These are phyloP conservation scores for Lunasporangiospora selenospora DNA, from an alignment of 192 early-diverging fungal species.

Conservation along the genomic window DNA sequence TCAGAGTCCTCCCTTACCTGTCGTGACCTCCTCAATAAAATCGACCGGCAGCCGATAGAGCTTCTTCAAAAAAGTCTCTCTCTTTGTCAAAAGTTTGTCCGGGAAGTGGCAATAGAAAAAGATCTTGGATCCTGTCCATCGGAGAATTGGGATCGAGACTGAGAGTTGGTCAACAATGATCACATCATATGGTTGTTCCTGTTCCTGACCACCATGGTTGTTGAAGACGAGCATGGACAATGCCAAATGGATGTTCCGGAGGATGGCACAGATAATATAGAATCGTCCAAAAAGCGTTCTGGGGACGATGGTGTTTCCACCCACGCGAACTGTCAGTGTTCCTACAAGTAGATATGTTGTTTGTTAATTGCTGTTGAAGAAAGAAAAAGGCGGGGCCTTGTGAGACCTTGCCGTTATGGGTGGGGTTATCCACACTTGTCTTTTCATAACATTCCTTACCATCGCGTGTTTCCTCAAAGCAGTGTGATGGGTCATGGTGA, in stretches of 20 bases:
- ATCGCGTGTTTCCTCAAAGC: slow-evolving; percentile 91
- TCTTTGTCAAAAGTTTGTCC: slow-evolving; percentile 80
- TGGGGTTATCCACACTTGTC: background rate
- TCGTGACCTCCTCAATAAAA: slow-evolving; percentile 84
- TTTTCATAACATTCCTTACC: slow-evolving; percentile 49
- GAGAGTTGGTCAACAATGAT: slow-evolving; percentile 91
- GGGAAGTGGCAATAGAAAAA: slow-evolving; percentile 99
- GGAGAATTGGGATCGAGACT: slow-evolving; percentile 81
- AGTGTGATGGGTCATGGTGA: slow-evolving; percentile 87
- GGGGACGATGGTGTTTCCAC: slow-evolving; percentile 77
- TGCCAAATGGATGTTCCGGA: slow-evolving; percentile 76
- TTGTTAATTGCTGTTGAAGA: too few relatives aligned
- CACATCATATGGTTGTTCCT: slow-evolving; percentile 79
- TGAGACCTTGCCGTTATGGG: background rate
- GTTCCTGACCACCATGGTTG: slow-evolving; percentile 39
- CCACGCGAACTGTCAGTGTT: slow-evolving; percentile 76
- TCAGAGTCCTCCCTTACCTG: slow-evolving; percentile 58
- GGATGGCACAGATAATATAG: slow-evolving; percentile 83
- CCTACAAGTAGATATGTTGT: too few relatives aligned
- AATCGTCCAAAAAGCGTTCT: slow-evolving; percentile 71
- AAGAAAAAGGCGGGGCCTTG: background rate
- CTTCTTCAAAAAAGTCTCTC: slow-evolving; percentile 64
- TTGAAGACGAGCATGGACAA: slow-evolving; percentile 53
- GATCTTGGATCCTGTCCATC: slow-evolving; percentile 68
- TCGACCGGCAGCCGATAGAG: slow-evolving; percentile 88